Conservation (phyloP, 2,329 filamentous ascomycete species). For the Fusarium begoniae region DNA sequence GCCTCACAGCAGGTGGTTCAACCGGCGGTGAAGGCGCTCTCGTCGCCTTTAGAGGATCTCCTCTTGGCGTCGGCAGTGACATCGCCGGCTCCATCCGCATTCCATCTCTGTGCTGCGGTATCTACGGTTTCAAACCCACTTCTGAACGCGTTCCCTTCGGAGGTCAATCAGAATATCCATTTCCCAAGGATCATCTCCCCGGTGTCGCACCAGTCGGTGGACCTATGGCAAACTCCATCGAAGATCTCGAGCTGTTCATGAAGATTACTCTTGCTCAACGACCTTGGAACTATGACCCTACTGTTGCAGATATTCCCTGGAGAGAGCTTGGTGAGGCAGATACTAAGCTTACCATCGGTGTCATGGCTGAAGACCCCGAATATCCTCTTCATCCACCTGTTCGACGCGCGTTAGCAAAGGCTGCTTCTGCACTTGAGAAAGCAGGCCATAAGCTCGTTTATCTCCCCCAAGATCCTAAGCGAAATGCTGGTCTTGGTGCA, state of each 20-base stretch:
- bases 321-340: slow-evolving; percentile 37
- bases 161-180: slow-evolving; percentile 34
- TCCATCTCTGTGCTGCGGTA: slow-evolving; percentile 62
- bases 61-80: slow-evolving; percentile 40
- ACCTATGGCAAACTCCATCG: slow-evolving; percentile 52
- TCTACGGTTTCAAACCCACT: slow-evolving; percentile 65
- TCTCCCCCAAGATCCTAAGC: slow-evolving; percentile 39
- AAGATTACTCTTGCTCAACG: slow-evolving; percentile 49
- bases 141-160: slow-evolving; percentile 62
- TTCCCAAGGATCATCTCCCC: slow-evolving; percentile 14
- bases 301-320: slow-evolving; percentile 57
- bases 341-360: slow-evolving; percentile 52
- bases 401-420: slow-evolving; percentile 53
- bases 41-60: slow-evolving; percentile 36
- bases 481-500: slow-evolving; percentile 15
- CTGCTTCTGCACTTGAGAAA: slow-evolving; percentile 48
- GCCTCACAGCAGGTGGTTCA: slow-evolving; percentile 40
- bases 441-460: slow-evolving; percentile 57
- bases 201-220: slow-evolving; percentile 52
- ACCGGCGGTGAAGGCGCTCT: slow-evolving; percentile 40
- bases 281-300: slow-evolving; percentile 57
- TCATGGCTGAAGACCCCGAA: slow-evolving; percentile 57
- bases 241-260: slow-evolving; percentile 45
- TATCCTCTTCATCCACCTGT: slow-evolving; percentile 63
- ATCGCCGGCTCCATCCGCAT: slow-evolving; percentile 60